These are phyloP conservation scores for Vachellia pachyceras DNA, from an alignment of 306 rosid species.

Conservation along the genomic window DNA sequence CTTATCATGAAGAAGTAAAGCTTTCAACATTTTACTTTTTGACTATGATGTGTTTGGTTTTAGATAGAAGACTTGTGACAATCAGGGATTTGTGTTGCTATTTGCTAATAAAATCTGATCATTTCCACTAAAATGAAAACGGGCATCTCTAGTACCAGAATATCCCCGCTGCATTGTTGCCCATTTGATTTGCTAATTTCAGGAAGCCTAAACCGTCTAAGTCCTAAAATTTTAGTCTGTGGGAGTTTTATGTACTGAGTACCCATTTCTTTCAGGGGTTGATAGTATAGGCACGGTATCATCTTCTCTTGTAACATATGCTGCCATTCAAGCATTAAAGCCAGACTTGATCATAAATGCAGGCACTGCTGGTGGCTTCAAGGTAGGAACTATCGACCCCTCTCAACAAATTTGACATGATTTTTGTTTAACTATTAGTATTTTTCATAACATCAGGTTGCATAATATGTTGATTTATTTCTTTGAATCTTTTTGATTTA, in stretches of 20 bases:
- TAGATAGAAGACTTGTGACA: not conserved
- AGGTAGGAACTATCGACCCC: conserved; percentile 52
- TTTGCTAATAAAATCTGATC: conserved; percentile 17
- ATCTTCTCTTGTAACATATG: conserved; percentile 85
- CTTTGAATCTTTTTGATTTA: conserved; percentile 4
- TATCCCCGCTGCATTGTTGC: too few relatives aligned
- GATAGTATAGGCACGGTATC: conserved; percentile 91
- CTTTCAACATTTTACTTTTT: not conserved
- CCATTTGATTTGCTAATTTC: too few relatives aligned
- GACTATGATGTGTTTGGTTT: not conserved
- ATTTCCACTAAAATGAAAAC: not conserved
- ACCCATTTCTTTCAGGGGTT: conserved; percentile 73
- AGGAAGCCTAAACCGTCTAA: too few relatives aligned
- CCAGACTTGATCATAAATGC: conserved; percentile 96
- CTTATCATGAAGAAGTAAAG: not conserved
- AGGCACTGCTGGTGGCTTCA: conserved; percentile 97
- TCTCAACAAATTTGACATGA: not conserved
- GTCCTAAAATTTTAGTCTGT: too few relatives aligned
- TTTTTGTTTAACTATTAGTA: not conserved
- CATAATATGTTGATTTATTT: conserved; percentile 19
- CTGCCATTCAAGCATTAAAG: conserved; percentile 79
- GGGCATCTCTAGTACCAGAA: not conserved
- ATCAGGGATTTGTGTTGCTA: conserved; percentile 2
- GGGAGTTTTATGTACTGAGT: conserved; percentile 8
- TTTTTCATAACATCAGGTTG: not conserved